phyloP scores from a whole-genome alignment of 2,329 filamentous ascomycete genomes.

The Anisogramma anomala region DNA sequence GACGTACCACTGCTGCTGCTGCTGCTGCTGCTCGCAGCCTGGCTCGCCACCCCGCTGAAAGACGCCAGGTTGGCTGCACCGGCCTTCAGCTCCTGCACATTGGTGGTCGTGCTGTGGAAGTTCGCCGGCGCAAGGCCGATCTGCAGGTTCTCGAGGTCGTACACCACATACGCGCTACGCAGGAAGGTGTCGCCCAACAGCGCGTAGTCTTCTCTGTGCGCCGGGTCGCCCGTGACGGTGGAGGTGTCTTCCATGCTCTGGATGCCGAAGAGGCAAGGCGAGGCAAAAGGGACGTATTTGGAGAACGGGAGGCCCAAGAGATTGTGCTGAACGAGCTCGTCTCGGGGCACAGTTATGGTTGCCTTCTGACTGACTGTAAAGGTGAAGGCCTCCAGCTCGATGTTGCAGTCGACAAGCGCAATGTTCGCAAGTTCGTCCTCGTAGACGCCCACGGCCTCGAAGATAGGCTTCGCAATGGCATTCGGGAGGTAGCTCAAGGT shows the following conservation, averaged over 20 bases:
- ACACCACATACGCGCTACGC: conserved; percentile 41
- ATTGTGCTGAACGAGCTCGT: conserved; percentile 31
- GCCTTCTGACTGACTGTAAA: conserved; percentile 30
- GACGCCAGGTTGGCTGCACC: conserved; percentile 29
- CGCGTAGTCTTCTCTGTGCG: conserved; percentile 16
- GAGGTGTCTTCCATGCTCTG: conserved; percentile 25
- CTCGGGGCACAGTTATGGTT: conserved; percentile 22
- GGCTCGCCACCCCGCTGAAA: conserved; percentile 32
- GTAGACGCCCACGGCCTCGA: conserved; percentile 27
- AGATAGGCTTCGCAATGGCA: conserved; percentile 30
- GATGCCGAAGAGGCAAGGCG: conserved; percentile 45
- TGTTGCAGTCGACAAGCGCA: conserved; percentile 30
- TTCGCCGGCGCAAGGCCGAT: conserved; percentile 43
- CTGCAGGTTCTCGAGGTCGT: conserved; percentile 39
- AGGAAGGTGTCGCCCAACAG: conserved; percentile 38
- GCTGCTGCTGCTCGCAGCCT: conserved; percentile 17
- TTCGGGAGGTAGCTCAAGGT: conserved; percentile 53
- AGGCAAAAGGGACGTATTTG: conserved; percentile 27
- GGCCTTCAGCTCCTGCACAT: conserved; percentile 35
- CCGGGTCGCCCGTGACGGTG: neutral
- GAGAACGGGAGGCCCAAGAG: conserved; percentile 20
- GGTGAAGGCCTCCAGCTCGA: conserved; percentile 28
- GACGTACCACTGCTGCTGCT: conserved; percentile 7
- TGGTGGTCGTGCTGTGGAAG: conserved; percentile 31
- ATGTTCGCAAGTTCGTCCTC: too few species aligned